Evolutionary conservation across 1,284 basidiomycete species (phyloP).

Genomic region (Ustilago lituana): DNA sequence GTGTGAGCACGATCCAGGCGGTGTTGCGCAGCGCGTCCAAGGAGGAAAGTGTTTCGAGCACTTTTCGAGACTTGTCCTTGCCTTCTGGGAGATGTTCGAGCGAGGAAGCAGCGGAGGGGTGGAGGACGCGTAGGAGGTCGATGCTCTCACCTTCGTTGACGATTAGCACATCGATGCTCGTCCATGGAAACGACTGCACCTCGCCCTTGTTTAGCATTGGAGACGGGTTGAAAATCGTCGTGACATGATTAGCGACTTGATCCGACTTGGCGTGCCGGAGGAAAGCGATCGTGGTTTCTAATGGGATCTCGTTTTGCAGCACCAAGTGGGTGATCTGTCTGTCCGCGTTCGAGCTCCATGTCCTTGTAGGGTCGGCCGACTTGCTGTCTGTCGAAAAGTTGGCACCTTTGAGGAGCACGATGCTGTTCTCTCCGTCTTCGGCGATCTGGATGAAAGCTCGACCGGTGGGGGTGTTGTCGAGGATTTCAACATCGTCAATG

Average conservation of each 20-base stretch:
- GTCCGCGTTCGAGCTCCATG: conserved; percentile 14
- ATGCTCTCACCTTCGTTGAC: conserved; percentile 72
- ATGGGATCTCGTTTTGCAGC: conserved; percentile 73
- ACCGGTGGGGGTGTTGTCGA: conserved; percentile 54
- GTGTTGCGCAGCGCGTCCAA: conserved; percentile 33
- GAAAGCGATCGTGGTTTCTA: conserved; percentile 69
- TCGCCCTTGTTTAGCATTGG: conserved; percentile 70
- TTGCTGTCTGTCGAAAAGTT: conserved; percentile 48
- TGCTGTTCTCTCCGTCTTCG: conserved; percentile 65
- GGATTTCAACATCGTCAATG: conserved; percentile 36
- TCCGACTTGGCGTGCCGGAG: conserved; percentile 52
- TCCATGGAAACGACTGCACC: conserved; percentile 70
- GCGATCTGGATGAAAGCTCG: conserved; percentile 65
- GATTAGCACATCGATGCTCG: conserved; percentile 70
- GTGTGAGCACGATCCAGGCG: conserved; percentile 62
- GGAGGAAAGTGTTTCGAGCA: conserved; percentile 41
- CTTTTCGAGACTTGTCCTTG: conserved; percentile 19
- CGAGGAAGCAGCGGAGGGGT: conserved; percentile 1
- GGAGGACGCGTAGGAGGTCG: conserved; percentile 60
- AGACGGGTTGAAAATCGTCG: conserved; percentile 71
- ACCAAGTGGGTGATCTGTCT: conserved; percentile 69
- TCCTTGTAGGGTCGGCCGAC: conserved; percentile 31
- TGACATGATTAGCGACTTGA: conserved; percentile 17
- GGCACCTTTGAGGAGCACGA: conserved; percentile 64
- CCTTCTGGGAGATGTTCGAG: conserved; percentile 23